These are phyloP conservation scores for Margaritispora aquatica DNA, from an alignment of 495 filamentous ascomycete genomes.

Conservation along the genomic window DNA sequence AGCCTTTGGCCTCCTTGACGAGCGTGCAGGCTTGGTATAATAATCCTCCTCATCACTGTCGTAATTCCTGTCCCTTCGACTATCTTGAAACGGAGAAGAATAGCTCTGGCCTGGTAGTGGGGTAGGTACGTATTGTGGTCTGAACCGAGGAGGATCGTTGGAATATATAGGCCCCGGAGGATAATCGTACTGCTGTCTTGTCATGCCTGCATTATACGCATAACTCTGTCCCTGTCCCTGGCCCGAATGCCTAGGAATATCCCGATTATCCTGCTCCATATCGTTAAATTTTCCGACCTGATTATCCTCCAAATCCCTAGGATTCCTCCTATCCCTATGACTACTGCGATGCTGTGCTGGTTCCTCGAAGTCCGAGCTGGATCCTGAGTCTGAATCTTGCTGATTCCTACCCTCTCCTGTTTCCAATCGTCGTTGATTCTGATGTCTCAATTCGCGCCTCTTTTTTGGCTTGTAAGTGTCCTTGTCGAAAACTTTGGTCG, in stretches of 20 bases:
- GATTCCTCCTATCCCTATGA: neutral
- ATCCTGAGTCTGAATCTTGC: neutral
- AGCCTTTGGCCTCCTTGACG: neutral
- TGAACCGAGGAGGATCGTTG: constrained; percentile 4
- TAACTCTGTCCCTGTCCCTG: neutral
- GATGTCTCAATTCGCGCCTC: neutral
- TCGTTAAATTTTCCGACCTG: neutral
- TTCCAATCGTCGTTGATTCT: neutral
- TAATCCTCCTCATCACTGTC: constrained; percentile 5
- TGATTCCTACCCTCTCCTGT: no score
- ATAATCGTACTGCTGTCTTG: neutral
- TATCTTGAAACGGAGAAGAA: neutral
- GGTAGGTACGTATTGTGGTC: constrained; percentile 9
- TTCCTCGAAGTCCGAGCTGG: neutral
- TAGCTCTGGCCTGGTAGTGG: neutral
- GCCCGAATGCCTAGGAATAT: neutral
- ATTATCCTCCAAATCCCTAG: neutral
- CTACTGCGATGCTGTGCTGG: neutral
- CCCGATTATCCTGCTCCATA: neutral
- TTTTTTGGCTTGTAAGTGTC: constrained; percentile 4
- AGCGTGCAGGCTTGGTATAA: neutral
- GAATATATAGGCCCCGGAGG: constrained; percentile 1
- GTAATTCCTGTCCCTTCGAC: neutral
- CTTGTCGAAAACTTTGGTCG: constrained; percentile 7
- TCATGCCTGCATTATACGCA: neutral